phyloP scores from a whole-genome alignment of 2,329 filamentous ascomycete genomes.

The Diaporthe sp. region DNA sequence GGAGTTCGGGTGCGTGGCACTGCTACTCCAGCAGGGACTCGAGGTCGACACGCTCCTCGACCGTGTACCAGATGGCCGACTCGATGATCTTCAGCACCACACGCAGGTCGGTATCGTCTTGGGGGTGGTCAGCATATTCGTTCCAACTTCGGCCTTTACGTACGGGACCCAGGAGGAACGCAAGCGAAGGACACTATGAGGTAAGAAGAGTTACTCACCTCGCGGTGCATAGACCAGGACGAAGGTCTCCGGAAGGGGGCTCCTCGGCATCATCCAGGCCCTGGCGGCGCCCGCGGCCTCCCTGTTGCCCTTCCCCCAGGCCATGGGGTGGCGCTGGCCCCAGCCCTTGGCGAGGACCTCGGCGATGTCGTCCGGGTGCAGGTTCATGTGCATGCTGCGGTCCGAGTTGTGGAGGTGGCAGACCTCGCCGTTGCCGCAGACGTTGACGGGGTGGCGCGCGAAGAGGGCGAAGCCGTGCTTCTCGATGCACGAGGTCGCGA shows the following conservation, averaged over 20 bases:
- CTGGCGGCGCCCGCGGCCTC: neutral
- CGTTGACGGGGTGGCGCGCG: constrained; percentile 74
- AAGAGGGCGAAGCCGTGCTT: constrained; percentile 87
- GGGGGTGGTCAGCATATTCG: constrained; percentile 14
- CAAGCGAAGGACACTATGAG: neutral
- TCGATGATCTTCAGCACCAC: constrained; percentile 78
- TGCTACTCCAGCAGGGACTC: constrained; percentile 35
- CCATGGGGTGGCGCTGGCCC: constrained; percentile 80
- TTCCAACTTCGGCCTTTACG: neutral
- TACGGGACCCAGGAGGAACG: neutral
- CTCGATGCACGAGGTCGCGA: constrained; percentile 82
- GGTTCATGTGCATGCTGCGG: constrained; percentile 81
- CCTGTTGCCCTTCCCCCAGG: constrained; percentile 65
- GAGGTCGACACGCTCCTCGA: constrained; percentile 44
- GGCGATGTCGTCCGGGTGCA: constrained; percentile 84
- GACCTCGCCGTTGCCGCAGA: constrained; percentile 84
- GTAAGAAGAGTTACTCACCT: constrained; percentile 51
- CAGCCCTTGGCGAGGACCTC: constrained; percentile 81
- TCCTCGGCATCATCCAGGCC: constrained; percentile 51
- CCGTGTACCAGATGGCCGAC: constrained; percentile 79
- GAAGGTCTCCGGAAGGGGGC: constrained; percentile 81
- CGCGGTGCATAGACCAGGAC: constrained; percentile 87
- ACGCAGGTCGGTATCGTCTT: constrained; percentile 75
- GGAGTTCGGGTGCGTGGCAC: neutral
- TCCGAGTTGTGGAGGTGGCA: constrained; percentile 85